Base-by-base conservation (phyloP, 1,284 basidiomycete genomes). In the Trametes polyzona region DNA sequence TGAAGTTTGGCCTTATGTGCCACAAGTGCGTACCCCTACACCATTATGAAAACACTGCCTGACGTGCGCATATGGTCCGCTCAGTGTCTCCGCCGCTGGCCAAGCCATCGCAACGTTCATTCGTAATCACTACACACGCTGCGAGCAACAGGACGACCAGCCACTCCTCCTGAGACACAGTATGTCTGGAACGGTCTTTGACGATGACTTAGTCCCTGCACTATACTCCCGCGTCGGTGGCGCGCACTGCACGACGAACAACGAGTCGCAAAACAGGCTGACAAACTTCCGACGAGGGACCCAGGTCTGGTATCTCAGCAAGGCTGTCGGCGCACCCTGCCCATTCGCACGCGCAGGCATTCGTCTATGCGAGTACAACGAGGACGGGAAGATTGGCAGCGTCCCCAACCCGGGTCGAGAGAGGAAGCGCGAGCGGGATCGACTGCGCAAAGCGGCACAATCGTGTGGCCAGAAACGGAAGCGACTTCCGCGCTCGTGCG, bases 91-190 rank as follows among this genome's bases (percentile, higher is more conserved):
- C 46, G 88, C 88, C 49, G 88, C 89, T 12, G 83, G 84, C 39
- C 88, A 91, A 70, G 87, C 89, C 16, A 89, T 91, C 68, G 89
- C 88, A 4, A 88, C 87, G 17, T 91, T 88, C 70, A 86, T 91
- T 63, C 84, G 89, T 51, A 79, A 79, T 57, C 89, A 91, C 67
- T 78, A 86, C 61, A 72, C 81, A 42, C 86, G 89, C 47, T 90
- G 88, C 63, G 86, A 90, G 47, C 71, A 69, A 4, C 83, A 90
- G 59, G 80, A 87, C 63, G 88, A 90, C 68, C 81, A 85, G 41
- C 88, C 89, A 2, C 81, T 91, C 7, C 80, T 91, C 39, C 78
- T 89, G 37, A 83, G 83, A n/a, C 87, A 90, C 66, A 74, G 79
- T 32, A 78, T 90, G 37, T 88, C 88, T 14, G 89, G 89, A 62